A percentile compares a stretch with the other conserved stretches of the same genome.
Evolutionary conservation across 768 basidiomycete genomes (phyloP).

Genomic region (Termitomyces sp.): DNA sequence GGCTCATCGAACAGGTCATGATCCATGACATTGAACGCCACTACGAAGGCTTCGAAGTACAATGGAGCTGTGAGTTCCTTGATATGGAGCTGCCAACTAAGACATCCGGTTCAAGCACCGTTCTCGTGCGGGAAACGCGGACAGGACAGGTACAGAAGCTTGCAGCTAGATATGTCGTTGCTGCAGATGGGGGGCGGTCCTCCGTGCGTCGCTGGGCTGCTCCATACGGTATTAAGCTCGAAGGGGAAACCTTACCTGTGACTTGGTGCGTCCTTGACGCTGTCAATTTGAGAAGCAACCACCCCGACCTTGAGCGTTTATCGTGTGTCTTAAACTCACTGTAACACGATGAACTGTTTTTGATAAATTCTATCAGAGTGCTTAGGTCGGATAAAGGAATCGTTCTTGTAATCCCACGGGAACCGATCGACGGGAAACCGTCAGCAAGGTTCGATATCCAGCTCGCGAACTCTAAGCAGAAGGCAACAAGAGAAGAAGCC

Average conservation of each 20-base stretch:
- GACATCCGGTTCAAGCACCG: slow-evolving; percentile 1
- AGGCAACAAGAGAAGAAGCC: slow-evolving; percentile 10
- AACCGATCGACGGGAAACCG: slow-evolving; percentile 14
- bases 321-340: slow-evolving; percentile 3
- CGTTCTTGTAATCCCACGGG: slow-evolving; percentile 11
- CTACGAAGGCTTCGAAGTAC: slow-evolving; percentile 11
- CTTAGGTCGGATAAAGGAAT: slow-evolving; percentile 11
- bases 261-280: slow-evolving; percentile 14
- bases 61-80: slow-evolving; percentile 12
- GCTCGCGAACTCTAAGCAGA: slow-evolving; percentile 11
- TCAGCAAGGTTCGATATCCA: slow-evolving; percentile 14
- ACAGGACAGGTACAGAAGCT: slow-evolving; percentile 6
- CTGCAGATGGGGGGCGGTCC: slow-evolving; percentile 11
- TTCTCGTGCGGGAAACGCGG: slow-evolving; percentile 6
- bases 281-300: slow-evolving; percentile 9
- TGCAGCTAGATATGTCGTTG: slow-evolving; percentile 7
- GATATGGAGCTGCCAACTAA: slow-evolving; percentile 6
- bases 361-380: slow-evolving; percentile 1
- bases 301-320: slow-evolving; percentile 12
- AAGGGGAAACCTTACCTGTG: slow-evolving; percentile 10
- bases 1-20: slow-evolving; percentile 14
- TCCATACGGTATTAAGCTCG: slow-evolving; percentile 5
- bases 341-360: not conserved
- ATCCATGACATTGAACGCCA: slow-evolving; percentile 11
- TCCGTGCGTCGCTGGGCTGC: slow-evolving; percentile 12